Base-by-base conservation (phyloP, 495 filamentous ascomycete genomes). In the Penicillium soppii region DNA sequence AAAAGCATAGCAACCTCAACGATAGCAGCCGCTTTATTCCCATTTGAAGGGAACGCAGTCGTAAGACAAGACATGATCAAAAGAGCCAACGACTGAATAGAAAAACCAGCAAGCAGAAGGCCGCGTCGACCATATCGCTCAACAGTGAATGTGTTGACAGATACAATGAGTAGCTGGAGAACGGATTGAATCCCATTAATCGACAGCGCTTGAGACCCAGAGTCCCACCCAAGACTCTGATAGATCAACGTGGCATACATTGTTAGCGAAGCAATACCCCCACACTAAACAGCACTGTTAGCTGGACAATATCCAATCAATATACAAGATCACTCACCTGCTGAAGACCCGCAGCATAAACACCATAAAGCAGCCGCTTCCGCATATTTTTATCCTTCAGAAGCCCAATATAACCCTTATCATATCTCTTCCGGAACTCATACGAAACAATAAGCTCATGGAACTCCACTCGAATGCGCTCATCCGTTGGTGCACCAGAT, bases 241-340 rank as follows among this genome's bases (percentile, higher is more conserved):
- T 70, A 73, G 38, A 71, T 72, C 9, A 70, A 50, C 3, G 66
- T 63, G 3, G 65, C 70, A 40, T 72, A 72, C 70, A 73, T 70
- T 8, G 56, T 63, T 5, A 63, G 36, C 4, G 62, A 48, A 15
- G 52, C 53, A 38, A 52, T 58, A 30, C 51, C 53, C 27, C 54
- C 42, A 12, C 62, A 53, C 56, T 55, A 21, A 13, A 41, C 37
- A 13, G 23, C 9, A 42, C 8, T 20, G 42, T 44, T 2, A 57
- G 41, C 30, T 7, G 15, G 33, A 9, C 13, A 17, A 8, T 7
- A 17, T 7, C 20, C n/a, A n/a, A n/a, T n/a, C n/a, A n/a, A 21
- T 53, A 22, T 41, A 30, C 16, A 37, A 13, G 9, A 16, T 12
- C 9, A 38, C 50, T 27, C 48, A 59, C 56, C 58, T 70, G 63